Conservation (phyloP, 2,329 filamentous ascomycete species). For the Fusarium odoratissimum region DNA sequence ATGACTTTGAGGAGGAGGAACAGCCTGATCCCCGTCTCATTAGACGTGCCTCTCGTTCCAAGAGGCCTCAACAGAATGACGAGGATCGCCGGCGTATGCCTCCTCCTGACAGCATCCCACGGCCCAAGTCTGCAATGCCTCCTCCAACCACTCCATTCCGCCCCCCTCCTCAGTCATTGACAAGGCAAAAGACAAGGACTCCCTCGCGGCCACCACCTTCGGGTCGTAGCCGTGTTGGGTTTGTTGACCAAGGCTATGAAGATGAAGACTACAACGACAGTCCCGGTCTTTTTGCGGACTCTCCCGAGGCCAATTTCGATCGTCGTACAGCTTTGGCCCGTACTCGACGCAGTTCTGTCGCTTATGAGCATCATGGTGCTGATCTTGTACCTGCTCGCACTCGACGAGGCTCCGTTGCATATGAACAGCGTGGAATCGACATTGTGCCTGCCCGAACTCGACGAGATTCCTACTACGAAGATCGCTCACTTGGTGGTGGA, state of each 20-base stretch:
- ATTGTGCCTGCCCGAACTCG: slow-evolving; percentile 51
- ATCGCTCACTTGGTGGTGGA: slow-evolving; percentile 48
- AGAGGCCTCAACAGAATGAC: slow-evolving; percentile 50
- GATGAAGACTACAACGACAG: slow-evolving; percentile 54
- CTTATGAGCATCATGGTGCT: slow-evolving; percentile 53
- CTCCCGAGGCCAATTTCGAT: slow-evolving; percentile 51
- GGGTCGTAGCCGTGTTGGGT: slow-evolving; percentile 49
- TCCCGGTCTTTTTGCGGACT: slow-evolving; percentile 54
- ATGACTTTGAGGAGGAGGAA: slow-evolving; percentile 57
- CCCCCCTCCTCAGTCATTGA: slow-evolving; percentile 43
- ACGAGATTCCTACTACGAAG: slow-evolving; percentile 56
- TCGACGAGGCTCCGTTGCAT: slow-evolving; percentile 51
- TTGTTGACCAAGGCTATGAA: slow-evolving; percentile 50
- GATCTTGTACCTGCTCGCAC: slow-evolving; percentile 55
- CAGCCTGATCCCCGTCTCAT: slow-evolving; percentile 51
- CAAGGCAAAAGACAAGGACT: slow-evolving; percentile 47
- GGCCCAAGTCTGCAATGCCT: slow-evolving; percentile 52
- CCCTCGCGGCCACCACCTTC: slow-evolving; percentile 48
- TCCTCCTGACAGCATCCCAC: slow-evolving; percentile 54
- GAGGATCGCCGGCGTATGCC: slow-evolving; percentile 63
- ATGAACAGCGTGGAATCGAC: slow-evolving; percentile 54
- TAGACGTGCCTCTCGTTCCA: slow-evolving; percentile 58
- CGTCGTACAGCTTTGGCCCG: slow-evolving; percentile 50
- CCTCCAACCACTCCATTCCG: slow-evolving; percentile 46
- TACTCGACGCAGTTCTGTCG: slow-evolving; percentile 49